phyloP scores from a whole-genome alignment of 192 early-diverging fungal genomes.

The Entomortierella chlamydospora region DNA sequence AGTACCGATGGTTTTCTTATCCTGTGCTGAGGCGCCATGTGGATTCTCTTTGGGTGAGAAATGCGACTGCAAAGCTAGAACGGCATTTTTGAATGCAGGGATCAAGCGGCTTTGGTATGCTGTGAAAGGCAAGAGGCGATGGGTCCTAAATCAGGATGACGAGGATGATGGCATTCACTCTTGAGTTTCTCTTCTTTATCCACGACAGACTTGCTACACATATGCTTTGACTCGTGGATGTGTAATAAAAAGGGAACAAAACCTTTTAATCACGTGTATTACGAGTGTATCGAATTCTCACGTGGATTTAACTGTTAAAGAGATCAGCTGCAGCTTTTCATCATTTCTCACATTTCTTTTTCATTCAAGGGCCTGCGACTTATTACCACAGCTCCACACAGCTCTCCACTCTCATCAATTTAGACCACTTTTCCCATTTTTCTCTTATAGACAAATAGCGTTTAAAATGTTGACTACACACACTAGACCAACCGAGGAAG shows the following conservation, averaged over 20 bases:
- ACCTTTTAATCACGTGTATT: neutral
- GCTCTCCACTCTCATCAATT: too few relatives aligned
- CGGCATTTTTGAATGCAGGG: slow-evolving; percentile 46
- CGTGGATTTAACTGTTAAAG: neutral
- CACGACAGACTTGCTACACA: too few relatives aligned
- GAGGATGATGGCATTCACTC: slow-evolving; percentile 24
- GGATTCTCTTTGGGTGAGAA: slow-evolving; percentile 43
- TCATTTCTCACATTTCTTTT: neutral
- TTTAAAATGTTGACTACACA: slow-evolving; percentile 35
- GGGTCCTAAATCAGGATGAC: slow-evolving; percentile 38
- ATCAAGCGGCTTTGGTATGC: slow-evolving; percentile 51
- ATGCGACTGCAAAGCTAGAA: slow-evolving; percentile 48
- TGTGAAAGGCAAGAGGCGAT: slow-evolving; percentile 33
- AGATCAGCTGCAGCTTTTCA: neutral
- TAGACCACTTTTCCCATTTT: neutral
- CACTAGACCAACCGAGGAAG: slow-evolving; percentile 24
- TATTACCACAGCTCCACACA: too few relatives aligned
- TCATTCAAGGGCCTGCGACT: too few relatives aligned
- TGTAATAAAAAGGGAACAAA: too few relatives aligned
- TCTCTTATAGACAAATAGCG: neutral
- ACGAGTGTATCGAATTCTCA: neutral
- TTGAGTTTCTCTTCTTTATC: neutral
- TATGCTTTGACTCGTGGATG: too few relatives aligned
- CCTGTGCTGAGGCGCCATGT: slow-evolving; percentile 37
- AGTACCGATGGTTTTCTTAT: slow-evolving; percentile 43